phyloP scores from a whole-genome alignment of 1,139 yeast genomes.

The Kazachstania sp. region DNA sequence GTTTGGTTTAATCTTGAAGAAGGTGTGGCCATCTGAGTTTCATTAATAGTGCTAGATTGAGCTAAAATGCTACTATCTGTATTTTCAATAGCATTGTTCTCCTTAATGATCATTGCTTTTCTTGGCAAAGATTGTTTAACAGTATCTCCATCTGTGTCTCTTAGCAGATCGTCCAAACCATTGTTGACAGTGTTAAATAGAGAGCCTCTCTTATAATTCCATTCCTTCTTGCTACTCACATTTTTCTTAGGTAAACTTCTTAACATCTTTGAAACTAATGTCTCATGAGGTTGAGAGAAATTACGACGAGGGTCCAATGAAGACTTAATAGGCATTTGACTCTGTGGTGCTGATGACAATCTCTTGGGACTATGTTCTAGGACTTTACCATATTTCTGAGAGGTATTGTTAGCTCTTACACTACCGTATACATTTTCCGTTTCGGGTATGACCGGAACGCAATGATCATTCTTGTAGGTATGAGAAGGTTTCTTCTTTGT shows the following conservation, averaged over 20 bases:
- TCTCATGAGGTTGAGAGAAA: constrained; percentile 19
- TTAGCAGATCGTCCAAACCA: neutral
- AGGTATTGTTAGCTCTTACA: too few species aligned
- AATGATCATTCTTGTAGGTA: neutral
- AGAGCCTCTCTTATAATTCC: constrained; percentile 2
- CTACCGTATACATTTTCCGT: too few species aligned
- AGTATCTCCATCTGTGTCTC: neutral
- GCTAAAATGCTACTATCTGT: constrained; percentile 18
- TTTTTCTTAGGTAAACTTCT: neutral
- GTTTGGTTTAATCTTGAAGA: constrained; percentile 22
- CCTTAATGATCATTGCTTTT: neutral
- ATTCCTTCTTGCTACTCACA: neutral
- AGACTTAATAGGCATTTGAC: neutral
- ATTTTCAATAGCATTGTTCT: neutral
- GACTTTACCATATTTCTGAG: neutral
- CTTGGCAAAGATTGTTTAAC: neutral
- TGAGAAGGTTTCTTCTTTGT: neutral
- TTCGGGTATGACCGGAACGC: neutral
- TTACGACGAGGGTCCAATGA: constrained; percentile 28
- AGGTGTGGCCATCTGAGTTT: constrained; percentile 18
- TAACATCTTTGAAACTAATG: constrained; percentile 2
- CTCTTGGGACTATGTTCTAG: neutral
- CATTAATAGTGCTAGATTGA: constrained; percentile 23
- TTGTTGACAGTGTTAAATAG: constrained; percentile 1
- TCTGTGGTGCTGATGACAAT: constrained; percentile 11